phyloP scores from a whole-genome alignment of 2,329 filamentous ascomycete genomes.

The Metarhizium guizhouense region DNA sequence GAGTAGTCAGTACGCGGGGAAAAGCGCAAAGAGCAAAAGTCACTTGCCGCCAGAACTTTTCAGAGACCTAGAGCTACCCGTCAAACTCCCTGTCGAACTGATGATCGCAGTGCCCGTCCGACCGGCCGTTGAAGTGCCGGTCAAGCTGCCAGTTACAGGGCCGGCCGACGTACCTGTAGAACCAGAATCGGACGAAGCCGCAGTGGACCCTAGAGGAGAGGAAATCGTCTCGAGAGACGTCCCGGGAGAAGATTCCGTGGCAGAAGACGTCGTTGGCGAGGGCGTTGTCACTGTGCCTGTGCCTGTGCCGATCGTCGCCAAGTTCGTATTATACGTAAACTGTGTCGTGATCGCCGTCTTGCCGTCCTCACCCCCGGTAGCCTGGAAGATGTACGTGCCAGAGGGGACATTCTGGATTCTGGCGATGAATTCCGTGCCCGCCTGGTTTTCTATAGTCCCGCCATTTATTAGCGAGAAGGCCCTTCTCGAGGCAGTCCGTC shows the following conservation, averaged over 20 bases:
- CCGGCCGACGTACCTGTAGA: not conserved
- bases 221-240: too few relatives aligned
- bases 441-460: not conserved
- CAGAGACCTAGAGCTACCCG: not conserved
- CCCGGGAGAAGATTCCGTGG: not conserved
- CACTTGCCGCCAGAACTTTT: not conserved
- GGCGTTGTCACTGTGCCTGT: not conserved
- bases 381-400: not conserved
- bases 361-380: not conserved
- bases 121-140: not conserved
- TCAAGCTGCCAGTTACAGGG: not conserved
- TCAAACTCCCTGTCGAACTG: not conserved
- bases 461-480: not conserved
- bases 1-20: not conserved
- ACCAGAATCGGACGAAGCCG: not conserved
- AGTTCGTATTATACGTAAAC: not conserved
- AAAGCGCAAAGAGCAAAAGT: not conserved
- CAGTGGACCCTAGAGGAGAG: not conserved
- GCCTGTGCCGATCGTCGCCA: not conserved
- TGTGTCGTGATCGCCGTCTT: not conserved
- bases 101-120: not conserved
- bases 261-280: not conserved
- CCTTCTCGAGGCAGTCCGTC: not conserved
- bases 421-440: not conserved
- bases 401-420: not conserved